Percentiles rank a stretch among this genome's conserved stretches.
Conservation (phyloP, 495 filamentous ascomycete genomes). For the Xylaria acuta region DNA sequence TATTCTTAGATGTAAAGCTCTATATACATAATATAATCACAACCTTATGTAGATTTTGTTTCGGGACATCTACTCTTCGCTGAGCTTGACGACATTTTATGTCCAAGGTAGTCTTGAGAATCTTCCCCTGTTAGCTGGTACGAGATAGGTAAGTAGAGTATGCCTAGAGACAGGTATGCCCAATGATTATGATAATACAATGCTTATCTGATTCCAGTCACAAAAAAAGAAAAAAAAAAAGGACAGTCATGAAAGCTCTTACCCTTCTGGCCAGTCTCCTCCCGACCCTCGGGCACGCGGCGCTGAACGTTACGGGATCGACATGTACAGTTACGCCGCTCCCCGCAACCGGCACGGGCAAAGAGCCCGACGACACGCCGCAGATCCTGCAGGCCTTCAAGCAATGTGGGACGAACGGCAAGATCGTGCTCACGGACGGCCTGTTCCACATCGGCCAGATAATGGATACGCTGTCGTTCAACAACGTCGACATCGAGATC, state of each 20-base stretch:
- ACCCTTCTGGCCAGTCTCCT: conserved; percentile 23
- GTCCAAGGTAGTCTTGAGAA: not conserved
- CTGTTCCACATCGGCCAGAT: conserved; percentile 52
- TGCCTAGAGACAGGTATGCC: not conserved
- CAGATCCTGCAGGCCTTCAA: conserved; percentile 52
- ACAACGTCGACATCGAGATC: conserved; percentile 50
- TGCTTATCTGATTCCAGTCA: not conserved
- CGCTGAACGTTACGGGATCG: conserved; percentile 44
- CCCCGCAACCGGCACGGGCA: conserved; percentile 29
- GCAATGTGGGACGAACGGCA: conserved; percentile 44
- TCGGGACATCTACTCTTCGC: not conserved
- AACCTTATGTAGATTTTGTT: not conserved
- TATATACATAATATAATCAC: not conserved
- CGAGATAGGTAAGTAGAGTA: conserved; percentile 16
- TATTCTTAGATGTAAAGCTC: not conserved
- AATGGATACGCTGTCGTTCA: conserved; percentile 49
- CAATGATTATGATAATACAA: not conserved
- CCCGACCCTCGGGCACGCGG: conserved; percentile 28
- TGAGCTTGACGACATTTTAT: not conserved
- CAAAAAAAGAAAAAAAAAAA: not conserved
- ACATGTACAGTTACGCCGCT: conserved; percentile 48
- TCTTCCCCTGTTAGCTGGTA: conserved; percentile 6
- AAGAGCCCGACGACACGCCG: conserved; percentile 48
- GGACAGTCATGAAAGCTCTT: conserved; percentile 28
- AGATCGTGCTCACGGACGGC: conserved; percentile 46